Evolutionary conservation across 75 land plant species (phyloP).

Genomic region (Selaginella moellendorffii): DNA sequence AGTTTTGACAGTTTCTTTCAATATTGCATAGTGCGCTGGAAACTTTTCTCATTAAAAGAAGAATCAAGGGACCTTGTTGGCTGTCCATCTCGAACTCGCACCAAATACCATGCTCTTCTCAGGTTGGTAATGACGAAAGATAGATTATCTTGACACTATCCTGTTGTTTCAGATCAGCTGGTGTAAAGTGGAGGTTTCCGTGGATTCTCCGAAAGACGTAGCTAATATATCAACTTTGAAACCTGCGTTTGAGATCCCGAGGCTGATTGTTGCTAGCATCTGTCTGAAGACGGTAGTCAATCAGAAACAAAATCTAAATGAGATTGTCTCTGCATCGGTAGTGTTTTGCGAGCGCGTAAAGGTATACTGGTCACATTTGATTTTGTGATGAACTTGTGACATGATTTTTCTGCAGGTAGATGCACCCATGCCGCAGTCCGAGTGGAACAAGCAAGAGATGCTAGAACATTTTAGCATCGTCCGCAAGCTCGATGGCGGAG

Average conservation of each 20-base stretch:
- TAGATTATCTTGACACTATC: background rate
- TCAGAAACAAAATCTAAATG: conserved; percentile 65
- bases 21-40: conserved; percentile 64
- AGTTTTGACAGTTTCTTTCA: background rate
- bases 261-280: conserved; percentile 60
- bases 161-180: conserved; percentile 76
- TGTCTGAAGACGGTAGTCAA: conserved; percentile 79
- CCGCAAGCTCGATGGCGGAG: conserved; percentile 84
- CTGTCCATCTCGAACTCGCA: conserved; percentile 61
- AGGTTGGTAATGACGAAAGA: conserved; percentile 41
- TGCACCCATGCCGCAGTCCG: conserved; percentile 73
- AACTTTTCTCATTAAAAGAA: conserved; percentile 71
- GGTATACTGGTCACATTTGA: conserved; percentile 37
- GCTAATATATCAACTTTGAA: conserved; percentile 30
- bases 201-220: conserved; percentile 64
- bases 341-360: conserved; percentile 73
- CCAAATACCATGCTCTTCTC: conserved; percentile 37
- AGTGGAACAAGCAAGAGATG: conserved; percentile 59
- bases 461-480: conserved; percentile 77
- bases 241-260: conserved; percentile 49
- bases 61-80: conserved; percentile 89
- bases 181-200: conserved; percentile 86
- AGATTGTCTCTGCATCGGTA: conserved; percentile 77
- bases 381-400: too few relatives aligned
- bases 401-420: conserved; percentile 42